Base-by-base conservation (phyloP, 331 rosid species). In the Saraca asoca region DNA sequence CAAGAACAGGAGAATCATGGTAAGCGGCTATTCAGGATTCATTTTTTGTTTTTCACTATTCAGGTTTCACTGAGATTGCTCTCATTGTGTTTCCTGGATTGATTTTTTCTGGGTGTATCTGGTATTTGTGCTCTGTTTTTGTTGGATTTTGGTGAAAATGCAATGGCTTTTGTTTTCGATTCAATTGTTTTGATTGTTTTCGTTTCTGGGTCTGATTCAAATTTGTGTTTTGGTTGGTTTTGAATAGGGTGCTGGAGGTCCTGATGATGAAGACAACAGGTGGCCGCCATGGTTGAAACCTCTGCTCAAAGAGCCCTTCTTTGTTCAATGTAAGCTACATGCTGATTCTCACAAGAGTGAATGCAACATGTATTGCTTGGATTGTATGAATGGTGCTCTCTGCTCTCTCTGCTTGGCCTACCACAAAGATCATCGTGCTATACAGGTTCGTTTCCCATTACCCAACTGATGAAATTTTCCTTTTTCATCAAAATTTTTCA, bases 221-320 rank as follows among this genome's bases (percentile, higher is more conserved):
- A 44, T 38, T 51, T 15, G 29, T 24, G 31, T 24, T 24, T 24
- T 24, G 31, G 31, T 2, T 9, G 5, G 41, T 63, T 41, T 59
- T 58, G 7, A 29, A 62, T 35, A 89, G 98, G 98, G 96, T 73
- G 96, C 91, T 76, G 96, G 95, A 65, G 98, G 96, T 1, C 95
- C 91, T 37, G 97, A 88, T 33, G 99, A 88, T 5, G 95, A 90
- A 54, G 95, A 88, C 65, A 79, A 76, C 60, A 83, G 92, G 80
- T 94, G 99, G 99, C 99, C 99, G 29, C 99, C 99, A 66, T 94
- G 99, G 99, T 81, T 94, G 87, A 88, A 86, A 66, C 97, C 99
- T 44, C 79, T 94, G 35, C 85, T 94, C 6, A 80, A 58, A 59
- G 99, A 94, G 67, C 78, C 67, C 78, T 94, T 94, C 83, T 94